phyloP scores from a whole-genome alignment of 352 stramenopile genomes.

The Phytophthora meadii region DNA sequence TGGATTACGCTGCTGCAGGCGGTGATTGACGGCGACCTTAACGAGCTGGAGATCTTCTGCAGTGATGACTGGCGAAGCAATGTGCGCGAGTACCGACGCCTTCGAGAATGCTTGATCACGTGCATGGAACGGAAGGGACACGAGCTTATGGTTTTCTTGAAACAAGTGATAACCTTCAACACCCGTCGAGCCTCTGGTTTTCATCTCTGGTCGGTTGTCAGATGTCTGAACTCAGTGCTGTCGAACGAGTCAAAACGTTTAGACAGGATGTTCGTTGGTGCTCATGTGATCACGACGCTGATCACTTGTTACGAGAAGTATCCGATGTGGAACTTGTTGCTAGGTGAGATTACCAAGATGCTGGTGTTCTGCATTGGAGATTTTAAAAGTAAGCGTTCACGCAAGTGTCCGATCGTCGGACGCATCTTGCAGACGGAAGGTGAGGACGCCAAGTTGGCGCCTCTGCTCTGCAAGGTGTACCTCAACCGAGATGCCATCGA shows the following conservation, averaged over 20 bases:
- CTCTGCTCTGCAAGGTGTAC: conserved; percentile 71
- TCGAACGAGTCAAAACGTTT: conserved; percentile 85
- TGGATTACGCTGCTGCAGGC: conserved; percentile 79
- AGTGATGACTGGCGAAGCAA: conserved; percentile 91
- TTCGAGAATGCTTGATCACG: conserved; percentile 83
- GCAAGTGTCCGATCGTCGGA: conserved; percentile 80
- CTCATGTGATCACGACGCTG: conserved; percentile 72
- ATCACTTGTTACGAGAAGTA: conserved; percentile 86
- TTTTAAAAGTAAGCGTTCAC: conserved; percentile 88
- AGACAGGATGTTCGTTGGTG: conserved; percentile 84
- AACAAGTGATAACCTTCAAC: conserved; percentile 76
- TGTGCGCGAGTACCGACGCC: conserved; percentile 77
- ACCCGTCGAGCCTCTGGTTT: conserved; percentile 70
- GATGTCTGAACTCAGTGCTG: conserved; percentile 76
- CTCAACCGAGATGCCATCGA: conserved; percentile 37
- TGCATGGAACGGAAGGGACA: conserved; percentile 86
- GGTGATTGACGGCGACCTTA: conserved; percentile 83
- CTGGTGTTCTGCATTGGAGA: conserved; percentile 85
- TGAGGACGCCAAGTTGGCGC: conserved; percentile 60
- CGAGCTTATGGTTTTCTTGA: conserved; percentile 83
- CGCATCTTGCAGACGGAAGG: conserved; percentile 65
- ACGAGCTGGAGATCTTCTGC: conserved; percentile 88
- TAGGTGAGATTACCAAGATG: conserved; percentile 89
- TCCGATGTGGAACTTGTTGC: conserved; percentile 74
- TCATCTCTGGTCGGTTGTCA: conserved; percentile 79